Percentiles rank a stretch among this genome's conserved stretches.
These are phyloP conservation scores for Aphanocladium album DNA, from an alignment of 2,329 filamentous ascomycete genomes.

Conservation along the genomic window DNA sequence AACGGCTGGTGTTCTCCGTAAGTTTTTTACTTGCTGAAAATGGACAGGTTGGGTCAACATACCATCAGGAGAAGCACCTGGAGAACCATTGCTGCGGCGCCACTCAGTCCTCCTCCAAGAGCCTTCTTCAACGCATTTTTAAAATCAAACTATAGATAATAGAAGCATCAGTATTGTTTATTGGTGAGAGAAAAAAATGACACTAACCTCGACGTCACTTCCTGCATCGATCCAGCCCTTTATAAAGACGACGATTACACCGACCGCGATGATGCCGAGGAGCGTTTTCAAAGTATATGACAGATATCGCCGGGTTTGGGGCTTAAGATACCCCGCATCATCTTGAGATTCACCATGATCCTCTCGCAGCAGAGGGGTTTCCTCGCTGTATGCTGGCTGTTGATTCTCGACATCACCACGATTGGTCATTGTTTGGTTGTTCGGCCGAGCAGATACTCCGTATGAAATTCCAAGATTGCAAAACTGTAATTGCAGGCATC, in stretches of 20 bases:
- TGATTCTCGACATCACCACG: background rate
- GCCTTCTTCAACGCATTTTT: conserved; percentile 38
- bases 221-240: conserved; percentile 42
- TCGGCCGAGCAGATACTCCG: background rate
- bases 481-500: background rate
- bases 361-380: background rate
- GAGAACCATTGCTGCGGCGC: conserved; percentile 43
- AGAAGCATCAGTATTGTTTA: background rate
- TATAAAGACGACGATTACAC: conserved; percentile 28
- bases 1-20: conserved; percentile 30
- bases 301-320: background rate
- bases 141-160: conserved; percentile 35
- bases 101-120: conserved; percentile 41
- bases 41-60: too few species aligned
- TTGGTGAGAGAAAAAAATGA: background rate
- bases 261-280: background rate
- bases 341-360: background rate
- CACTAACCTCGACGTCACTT: conserved; percentile 33
- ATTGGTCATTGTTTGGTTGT: background rate
- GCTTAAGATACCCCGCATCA: background rate
- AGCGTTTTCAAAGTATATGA: background rate
- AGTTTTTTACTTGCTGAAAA: too few species aligned
- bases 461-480: too few species aligned
- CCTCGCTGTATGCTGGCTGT: background rate
- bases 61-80: conserved; percentile 46